These are phyloP conservation scores for Tolypocladium cylindrosporum DNA, from an alignment of 2,329 filamentous ascomycete genomes.

Conservation along the genomic window DNA sequence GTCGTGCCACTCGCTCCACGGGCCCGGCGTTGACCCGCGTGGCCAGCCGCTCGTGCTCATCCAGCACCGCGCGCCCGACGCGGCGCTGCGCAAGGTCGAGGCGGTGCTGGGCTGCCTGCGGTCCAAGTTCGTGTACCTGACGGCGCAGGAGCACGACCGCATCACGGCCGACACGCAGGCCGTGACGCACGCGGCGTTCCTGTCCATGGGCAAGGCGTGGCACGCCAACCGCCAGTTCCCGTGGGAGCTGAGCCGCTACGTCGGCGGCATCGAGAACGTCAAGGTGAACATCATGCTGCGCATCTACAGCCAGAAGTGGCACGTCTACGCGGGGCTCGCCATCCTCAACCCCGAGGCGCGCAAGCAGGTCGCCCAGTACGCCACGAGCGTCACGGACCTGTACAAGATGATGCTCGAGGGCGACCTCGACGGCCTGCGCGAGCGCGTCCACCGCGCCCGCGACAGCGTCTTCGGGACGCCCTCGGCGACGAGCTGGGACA, in stretches of 20 bases:
- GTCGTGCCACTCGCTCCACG: constrained; percentile 93
- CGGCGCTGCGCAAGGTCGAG: constrained; percentile 69
- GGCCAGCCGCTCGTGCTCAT: constrained; percentile 91
- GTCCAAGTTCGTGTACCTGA: constrained; percentile 80
- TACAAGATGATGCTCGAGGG: constrained; percentile 96
- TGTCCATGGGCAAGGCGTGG: constrained; percentile 98
- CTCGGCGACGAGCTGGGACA: constrained; percentile 44
- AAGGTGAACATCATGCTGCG: constrained; percentile 97
- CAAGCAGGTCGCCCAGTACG: constrained; percentile 90
- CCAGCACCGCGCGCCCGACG: constrained; percentile 76
- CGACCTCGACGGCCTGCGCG: constrained; percentile 61
- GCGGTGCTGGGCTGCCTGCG: constrained; percentile 70
- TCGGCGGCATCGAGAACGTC: constrained; percentile 96
- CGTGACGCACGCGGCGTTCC: constrained; percentile 92
- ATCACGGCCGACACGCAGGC: constrained; percentile 98
- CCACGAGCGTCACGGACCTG: constrained; percentile 80
- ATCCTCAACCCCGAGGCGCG: constrained; percentile 92
- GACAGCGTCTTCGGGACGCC: constrained; percentile 63
- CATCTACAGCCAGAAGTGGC: constrained; percentile 98
- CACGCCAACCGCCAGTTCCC: constrained; percentile 91
- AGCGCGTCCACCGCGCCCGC: constrained; percentile 53
- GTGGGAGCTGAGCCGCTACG: constrained; percentile 92
- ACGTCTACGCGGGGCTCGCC: constrained; percentile 94
- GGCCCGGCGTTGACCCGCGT: constrained; percentile 76
- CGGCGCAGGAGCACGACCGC: constrained; percentile 80